Base-by-base conservation (phyloP, 352 stramenopile genomes). In the Porosira glacialis region DNA sequence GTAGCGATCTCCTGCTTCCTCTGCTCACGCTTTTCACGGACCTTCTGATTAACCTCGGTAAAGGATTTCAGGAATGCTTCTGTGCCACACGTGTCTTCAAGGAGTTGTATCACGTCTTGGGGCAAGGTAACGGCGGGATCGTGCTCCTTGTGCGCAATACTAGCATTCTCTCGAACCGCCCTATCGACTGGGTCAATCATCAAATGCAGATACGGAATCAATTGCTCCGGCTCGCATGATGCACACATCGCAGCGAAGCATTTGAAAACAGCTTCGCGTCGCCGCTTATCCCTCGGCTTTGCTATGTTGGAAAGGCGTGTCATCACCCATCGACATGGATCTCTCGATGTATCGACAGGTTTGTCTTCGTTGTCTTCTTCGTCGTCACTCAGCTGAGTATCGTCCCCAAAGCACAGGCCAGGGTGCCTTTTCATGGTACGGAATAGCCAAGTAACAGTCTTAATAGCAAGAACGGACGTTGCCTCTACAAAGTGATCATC, bases 151-250 rank as follows among this genome's bases (percentile, higher is more conserved):
- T 33, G 58, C 19, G 31, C 28, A 26, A 72, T 72, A 51, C 70
- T 88, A 55, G 67, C 87, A 28, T 73, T 62, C 47, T 93, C 87
- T 60, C 77, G 70, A 10, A 86, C 83, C 3, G 73, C 73, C 52
- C 87, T 87, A 63, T 91, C 71, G 26, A 91, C 55, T 26, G 85
- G 79, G 51, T 88, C 85, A 55, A 93, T 78, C 59, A 93, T 88
- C 30, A 92, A 59, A 67, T 86, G 75, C 33, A 91, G 53, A 68
- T 89, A 81, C 24, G 59, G 71, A 55, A 52, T 60, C 10, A 93
- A 61, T 21, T 86, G 24, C 8, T 83, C 48, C 51, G 66, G 62
- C 39, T 74, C 62, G 24, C 70, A 78, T 13, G 50, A 70, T 19
- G 60, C 65, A 26, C 64, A 73, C 50, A 93, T 80, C 3, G 85